phyloP scores from a whole-genome alignment of 306 rosid genomes.

The Gleditsia sinensis region DNA sequence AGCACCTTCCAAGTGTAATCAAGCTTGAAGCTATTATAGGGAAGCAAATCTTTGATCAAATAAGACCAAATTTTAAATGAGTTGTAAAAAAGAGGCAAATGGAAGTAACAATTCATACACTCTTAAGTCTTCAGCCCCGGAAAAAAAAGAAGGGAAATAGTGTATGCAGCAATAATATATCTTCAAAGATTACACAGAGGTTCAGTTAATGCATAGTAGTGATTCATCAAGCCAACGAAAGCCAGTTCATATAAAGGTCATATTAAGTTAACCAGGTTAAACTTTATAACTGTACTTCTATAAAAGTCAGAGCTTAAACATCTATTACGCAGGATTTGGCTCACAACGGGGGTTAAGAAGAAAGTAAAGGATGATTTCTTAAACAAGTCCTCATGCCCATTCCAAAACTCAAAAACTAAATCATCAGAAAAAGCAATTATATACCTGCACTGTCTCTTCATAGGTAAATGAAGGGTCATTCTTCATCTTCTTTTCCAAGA shows the following conservation, averaged over 20 bases:
- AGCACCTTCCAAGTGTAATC: background rate
- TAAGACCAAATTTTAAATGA: background rate
- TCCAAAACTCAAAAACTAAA: background rate
- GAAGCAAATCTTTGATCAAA: background rate
- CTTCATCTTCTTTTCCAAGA: conserved; percentile 99
- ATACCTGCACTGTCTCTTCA: conserved; percentile 96
- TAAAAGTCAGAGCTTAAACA: background rate
- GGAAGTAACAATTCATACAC: background rate
- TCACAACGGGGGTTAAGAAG: background rate
- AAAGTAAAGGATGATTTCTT: background rate
- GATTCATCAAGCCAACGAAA: conserved; percentile 8
- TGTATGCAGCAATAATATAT: background rate
- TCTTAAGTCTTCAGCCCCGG: background rate
- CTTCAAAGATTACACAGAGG: background rate
- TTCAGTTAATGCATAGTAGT: background rate
- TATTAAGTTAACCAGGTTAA: conserved; percentile 14
- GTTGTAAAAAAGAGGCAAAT: background rate
- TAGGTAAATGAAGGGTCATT: conserved; percentile 90
- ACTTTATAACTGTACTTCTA: background rate
- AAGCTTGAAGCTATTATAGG: background rate
- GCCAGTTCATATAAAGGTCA: conserved; percentile 14
- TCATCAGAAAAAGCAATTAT: background rate
- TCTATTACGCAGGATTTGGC: background rate
- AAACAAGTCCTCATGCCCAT: background rate
- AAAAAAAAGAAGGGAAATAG: background rate